Evolutionary conservation across 2,329 filamentous ascomycete species (phyloP), one percentile per base, ranked within the genome.

Genomic region (Beauveria varroae): DNA sequence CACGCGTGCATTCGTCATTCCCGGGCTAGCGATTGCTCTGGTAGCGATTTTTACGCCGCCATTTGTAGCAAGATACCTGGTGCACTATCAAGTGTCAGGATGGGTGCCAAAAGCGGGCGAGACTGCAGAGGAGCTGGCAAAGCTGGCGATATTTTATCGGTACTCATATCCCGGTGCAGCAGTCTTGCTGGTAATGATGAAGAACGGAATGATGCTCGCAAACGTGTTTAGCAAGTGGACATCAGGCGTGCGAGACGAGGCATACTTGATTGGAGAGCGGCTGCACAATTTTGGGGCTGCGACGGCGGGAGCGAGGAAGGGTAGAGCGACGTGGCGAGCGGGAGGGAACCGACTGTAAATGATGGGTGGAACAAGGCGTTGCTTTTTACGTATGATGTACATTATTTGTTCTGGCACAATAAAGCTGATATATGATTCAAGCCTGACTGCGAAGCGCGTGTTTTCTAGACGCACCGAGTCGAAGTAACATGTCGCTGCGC

Each of bases 191-290:
- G 67, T 83, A 5, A 68, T 74, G 3, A 68, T 78, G 3, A 73
- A 67, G 60, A 73, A 80, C 34, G 71, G 75, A 1, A 69, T 82
- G 69, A 80, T 81, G 12, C 70, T 87, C n/a, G 69, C 82, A 9
- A 75, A 81, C 51, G 82, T 91, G 57, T 82, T 95, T 57, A 82
- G 84, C 52, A 78, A 85, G 22, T 98, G 93, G 93, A 86, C 90
- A 68, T 81, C 86, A 62, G 85, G 88, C 62, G 91, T 99, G 52
- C 81, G 91, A 44, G 96, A 99, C 72, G 96, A 99, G 75, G 93
- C 96, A 0, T 99, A 99, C 72, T 78, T 99, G 50, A 95, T 98
- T 70, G 95, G 95, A 2, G 93, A 99, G 76, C 79, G 93, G 63
- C 75, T 99, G 69, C 96, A 99, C 76, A 99, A 99, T 73, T 96